Percentiles rank a stretch among this genome's conserved stretches.
phyloP scores from a whole-genome alignment of 106 monocot species.

The Acorus gramineus region DNA sequence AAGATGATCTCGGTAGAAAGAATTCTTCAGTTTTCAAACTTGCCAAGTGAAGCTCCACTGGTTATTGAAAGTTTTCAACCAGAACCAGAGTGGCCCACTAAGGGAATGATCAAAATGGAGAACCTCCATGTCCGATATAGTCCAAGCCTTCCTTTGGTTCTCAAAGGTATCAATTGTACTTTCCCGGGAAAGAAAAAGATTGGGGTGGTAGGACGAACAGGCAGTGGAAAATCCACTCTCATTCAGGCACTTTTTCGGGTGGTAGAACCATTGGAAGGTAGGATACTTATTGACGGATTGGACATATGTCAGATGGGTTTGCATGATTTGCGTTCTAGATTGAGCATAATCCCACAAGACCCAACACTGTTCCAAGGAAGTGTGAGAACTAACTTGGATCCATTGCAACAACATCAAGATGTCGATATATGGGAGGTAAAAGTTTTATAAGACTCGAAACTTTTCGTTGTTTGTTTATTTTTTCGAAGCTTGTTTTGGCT shows the following conservation, averaged over 20 bases:
- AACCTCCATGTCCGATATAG: conserved; percentile 53
- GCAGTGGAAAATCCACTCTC: conserved; percentile 97
- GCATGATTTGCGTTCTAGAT: conserved; percentile 65
- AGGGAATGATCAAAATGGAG: conserved; percentile 48
- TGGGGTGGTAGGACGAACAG: conserved; percentile 80
- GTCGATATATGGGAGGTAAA: conserved; percentile 79
- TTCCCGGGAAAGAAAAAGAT: conserved; percentile 68
- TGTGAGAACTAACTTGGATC: conserved; percentile 75
- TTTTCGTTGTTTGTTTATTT: not conserved
- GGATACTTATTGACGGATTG: conserved; percentile 58
- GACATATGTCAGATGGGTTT: conserved; percentile 63
- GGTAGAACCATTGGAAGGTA: conserved; percentile 66
- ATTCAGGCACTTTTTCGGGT: conserved; percentile 78
- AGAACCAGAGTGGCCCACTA: conserved; percentile 42
- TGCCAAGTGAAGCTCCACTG: conserved; percentile 55
- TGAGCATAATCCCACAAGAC: conserved; percentile 96
- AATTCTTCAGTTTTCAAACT: conserved; percentile 60
- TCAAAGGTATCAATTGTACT: conserved; percentile 62
- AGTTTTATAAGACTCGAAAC: not conserved
- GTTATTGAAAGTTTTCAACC: conserved; percentile 47
- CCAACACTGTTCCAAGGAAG: conserved; percentile 82
- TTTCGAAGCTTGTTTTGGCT: not conserved
- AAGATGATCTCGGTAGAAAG: conserved; percentile 96
- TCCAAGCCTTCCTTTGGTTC: conserved; percentile 47
- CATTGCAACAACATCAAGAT: conserved; percentile 61